Evolutionary conservation across 2,329 filamentous ascomycete genomes (phyloP).

Genomic region (Capronia epimyces): DNA sequence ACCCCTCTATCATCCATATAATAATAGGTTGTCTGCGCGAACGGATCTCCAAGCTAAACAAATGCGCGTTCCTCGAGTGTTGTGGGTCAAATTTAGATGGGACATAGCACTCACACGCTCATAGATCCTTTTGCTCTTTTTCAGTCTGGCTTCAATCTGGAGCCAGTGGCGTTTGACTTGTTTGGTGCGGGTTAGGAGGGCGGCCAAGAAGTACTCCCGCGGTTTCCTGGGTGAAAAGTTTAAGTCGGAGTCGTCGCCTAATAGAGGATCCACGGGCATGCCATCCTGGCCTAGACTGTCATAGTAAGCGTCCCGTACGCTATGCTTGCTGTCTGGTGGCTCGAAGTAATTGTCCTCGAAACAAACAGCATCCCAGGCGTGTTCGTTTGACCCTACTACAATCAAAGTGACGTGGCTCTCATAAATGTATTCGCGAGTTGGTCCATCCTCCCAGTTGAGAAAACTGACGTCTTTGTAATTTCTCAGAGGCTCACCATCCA

Average conservation of each 20-base stretch:
- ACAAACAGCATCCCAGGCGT: neutral
- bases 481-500: neutral
- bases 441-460: neutral
- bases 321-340: neutral
- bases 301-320: neutral
- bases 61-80: no score
- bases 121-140: neutral
- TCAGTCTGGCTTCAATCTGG: neutral
- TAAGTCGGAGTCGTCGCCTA: neutral
- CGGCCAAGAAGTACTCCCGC: neutral
- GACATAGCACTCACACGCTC: neutral
- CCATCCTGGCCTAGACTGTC: neutral
- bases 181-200: neutral
- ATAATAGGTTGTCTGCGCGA: no score
- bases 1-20: no score
- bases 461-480: neutral
- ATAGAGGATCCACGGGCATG: neutral
- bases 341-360: conserved; percentile 3
- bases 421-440: neutral
- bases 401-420: conserved; percentile 3
- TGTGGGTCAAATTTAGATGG: no score
- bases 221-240: neutral
- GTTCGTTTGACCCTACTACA: neutral
- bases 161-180: neutral
- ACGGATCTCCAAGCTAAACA: no score